phyloP scores from a whole-genome alignment of 805 yeast genomes.

The Crinitomyces ghanaensis region DNA sequence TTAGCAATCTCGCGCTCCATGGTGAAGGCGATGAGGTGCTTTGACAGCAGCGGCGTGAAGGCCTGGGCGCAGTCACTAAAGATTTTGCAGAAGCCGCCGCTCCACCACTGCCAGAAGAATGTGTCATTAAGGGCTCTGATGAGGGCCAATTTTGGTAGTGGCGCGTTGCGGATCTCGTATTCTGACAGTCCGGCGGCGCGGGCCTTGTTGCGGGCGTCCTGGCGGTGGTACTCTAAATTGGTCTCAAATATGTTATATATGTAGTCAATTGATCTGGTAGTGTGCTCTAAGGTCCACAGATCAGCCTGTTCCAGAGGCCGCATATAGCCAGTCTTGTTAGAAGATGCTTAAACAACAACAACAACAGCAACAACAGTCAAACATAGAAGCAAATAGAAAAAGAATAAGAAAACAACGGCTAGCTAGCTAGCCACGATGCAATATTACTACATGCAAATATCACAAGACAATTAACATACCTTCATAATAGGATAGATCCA shows the following conservation, averaged over 20 bases:
- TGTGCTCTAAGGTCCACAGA: conserved; percentile 33
- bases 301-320: conserved; percentile 52
- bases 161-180: conserved; percentile 14
- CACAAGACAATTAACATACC: conserved; percentile 11
- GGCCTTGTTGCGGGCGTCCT: conserved; percentile 19
- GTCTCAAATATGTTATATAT: conserved; percentile 29
- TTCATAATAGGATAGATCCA: conserved; percentile 18
- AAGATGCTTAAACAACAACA: neutral
- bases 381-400: neutral
- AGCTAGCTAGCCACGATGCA: too few species aligned
- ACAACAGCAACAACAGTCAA: neutral
- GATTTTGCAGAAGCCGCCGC: conserved; percentile 23
- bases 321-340: conserved; percentile 39
- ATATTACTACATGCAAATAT: too few species aligned
- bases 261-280: conserved; percentile 24
- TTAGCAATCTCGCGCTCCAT: conserved; percentile 34
- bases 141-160: conserved; percentile 16
- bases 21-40: conserved; percentile 55
- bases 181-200: conserved; percentile 34
- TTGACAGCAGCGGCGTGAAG: conserved; percentile 55
- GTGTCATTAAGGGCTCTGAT: conserved; percentile 29
- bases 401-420: neutral
- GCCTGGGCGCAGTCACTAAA: conserved; percentile 31
- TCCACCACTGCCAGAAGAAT: conserved; percentile 26
- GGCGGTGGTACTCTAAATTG: conserved; percentile 22